Conservation (phyloP, 2,329 filamentous ascomycete species). For the Hortaea werneckii region DNA sequence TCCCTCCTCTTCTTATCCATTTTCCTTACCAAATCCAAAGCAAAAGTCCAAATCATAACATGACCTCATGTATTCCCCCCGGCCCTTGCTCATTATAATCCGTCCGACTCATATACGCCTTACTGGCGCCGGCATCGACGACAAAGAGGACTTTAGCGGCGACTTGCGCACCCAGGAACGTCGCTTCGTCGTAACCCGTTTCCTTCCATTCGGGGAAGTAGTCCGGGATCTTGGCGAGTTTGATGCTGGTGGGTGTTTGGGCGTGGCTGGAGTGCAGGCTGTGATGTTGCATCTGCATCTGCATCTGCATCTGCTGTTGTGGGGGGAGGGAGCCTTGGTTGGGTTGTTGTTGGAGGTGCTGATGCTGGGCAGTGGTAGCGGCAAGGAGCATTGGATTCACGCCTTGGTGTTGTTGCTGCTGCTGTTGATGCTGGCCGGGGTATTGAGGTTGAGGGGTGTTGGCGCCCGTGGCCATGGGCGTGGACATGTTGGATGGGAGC, state of each 20-base stretch:
- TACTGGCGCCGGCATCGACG: slow-evolving; percentile 54
- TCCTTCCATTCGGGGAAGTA: slow-evolving; percentile 89
- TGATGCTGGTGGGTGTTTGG: slow-evolving; percentile 77
- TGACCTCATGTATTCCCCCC: slow-evolving; percentile 50
- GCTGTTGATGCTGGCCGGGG: slow-evolving; percentile 16
- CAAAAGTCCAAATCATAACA: not conserved
- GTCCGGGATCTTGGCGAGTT: slow-evolving; percentile 63
- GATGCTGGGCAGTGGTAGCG: slow-evolving; percentile 64
- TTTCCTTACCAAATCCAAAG: too few relatives aligned
- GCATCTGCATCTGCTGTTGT: slow-evolving; percentile 29
- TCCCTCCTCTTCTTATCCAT: too few relatives aligned
- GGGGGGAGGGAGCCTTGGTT: slow-evolving; percentile 21
- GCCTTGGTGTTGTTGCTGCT: slow-evolving; percentile 27
- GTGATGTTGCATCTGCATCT: slow-evolving; percentile 20
- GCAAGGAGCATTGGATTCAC: slow-evolving; percentile 90
- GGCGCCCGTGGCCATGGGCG: slow-evolving; percentile 77
- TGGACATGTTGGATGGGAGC: slow-evolving; percentile 85
- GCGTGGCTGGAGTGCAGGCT: slow-evolving; percentile 45
- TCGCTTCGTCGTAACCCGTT: slow-evolving; percentile 63
- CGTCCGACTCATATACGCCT: slow-evolving; percentile 58
- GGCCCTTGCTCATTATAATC: slow-evolving; percentile 61
- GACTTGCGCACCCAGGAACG: slow-evolving; percentile 80
- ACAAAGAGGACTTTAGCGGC: slow-evolving; percentile 68
- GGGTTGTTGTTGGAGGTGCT: not conserved
- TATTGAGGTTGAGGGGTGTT: slow-evolving; percentile 68